Evolutionary conservation across 1,284 basidiomycete species (phyloP), one percentile per base, ranked within the genome.

Genomic region (Schizophyllum commune): DNA sequence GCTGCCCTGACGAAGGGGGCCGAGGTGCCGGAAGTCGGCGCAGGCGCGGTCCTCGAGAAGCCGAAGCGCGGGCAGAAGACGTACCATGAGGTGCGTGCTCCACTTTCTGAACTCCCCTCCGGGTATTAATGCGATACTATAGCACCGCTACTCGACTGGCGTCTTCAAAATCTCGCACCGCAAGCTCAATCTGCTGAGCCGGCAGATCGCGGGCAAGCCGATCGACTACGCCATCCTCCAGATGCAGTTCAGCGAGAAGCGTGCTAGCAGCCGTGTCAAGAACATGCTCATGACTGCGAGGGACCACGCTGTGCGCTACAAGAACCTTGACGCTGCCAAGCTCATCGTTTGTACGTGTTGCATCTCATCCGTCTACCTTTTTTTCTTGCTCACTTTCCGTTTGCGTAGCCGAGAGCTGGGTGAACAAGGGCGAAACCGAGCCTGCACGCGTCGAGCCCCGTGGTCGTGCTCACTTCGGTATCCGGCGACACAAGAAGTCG

Each of bases 171-270:
- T 96, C 57, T 96, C 93, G 1, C 92, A 91, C 66, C 84, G 94
- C 61, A 98, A 98, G 75, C 79, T 98, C 59, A 95, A 96, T 73
- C 83, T 89, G 77, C 80, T 99, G 53, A 89, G 91, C 6, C 81
- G 86, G 60, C 93, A 98, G 73, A 93, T 98, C 66, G 81, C 91
- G 8, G 89, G 91, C 15, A 89, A 93, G 68, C 93, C 94, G 13
- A 87, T 96, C 62, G 95, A 98, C 75, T 88, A 91, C 70, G 96
- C 96, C 27, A 96, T 99, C 70, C 77, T 98, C 58, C 96, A 99
- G 72, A 96, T 98, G 91, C 85, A 92, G 71, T 97, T 98, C 74
- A 91, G 89, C 67, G 88, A 95, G 73, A 98, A 98, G 76, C 83
- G 94, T 15, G 92, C 91, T 9, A 89, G 92, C 61, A 83, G 80